These are phyloP conservation scores for Neltuma alba DNA, from an alignment of 306 rosid species.

Conservation along the genomic window DNA sequence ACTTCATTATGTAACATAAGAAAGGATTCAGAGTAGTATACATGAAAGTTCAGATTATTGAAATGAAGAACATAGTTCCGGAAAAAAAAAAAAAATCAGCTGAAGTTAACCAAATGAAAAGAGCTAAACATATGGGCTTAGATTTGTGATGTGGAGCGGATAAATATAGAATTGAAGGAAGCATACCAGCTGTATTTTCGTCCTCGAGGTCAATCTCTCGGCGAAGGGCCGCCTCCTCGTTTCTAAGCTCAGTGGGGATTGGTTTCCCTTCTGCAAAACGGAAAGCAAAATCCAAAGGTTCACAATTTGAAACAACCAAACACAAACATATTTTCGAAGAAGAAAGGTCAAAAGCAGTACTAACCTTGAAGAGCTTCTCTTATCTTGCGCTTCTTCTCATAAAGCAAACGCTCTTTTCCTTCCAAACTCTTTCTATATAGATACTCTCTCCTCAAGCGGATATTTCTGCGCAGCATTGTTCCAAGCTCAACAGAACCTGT, in stretches of 20 bases:
- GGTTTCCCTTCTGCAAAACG: slow-evolving; percentile 76
- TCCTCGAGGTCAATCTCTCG: slow-evolving; percentile 86
- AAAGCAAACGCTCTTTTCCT: slow-evolving; percentile 68
- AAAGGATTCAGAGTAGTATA: background rate
- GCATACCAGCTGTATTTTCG: slow-evolving; percentile 71
- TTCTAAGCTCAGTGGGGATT: slow-evolving; percentile 89
- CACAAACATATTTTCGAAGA: background rate
- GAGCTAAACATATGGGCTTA: background rate
- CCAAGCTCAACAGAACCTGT: background rate
- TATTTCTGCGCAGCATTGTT: slow-evolving; percentile 69
- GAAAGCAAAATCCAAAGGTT: background rate
- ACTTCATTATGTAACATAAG: background rate
- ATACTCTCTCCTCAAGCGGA: slow-evolving; percentile 76
- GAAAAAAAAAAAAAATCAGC: background rate
- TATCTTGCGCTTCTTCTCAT: slow-evolving; percentile 91
- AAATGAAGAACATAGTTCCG: background rate
- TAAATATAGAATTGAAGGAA: background rate
- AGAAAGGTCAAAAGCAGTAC: background rate
- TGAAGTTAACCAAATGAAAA: background rate
- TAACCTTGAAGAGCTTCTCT: slow-evolving; percentile 77
- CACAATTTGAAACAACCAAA: background rate
- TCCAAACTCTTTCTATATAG: slow-evolving; percentile 82
- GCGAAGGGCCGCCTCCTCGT: slow-evolving; percentile 87
- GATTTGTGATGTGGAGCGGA: background rate
- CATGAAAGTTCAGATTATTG: background rate